Base-by-base conservation (phyloP, 345 rosid genomes). In the Cardamine chenopodiifolia region DNA sequence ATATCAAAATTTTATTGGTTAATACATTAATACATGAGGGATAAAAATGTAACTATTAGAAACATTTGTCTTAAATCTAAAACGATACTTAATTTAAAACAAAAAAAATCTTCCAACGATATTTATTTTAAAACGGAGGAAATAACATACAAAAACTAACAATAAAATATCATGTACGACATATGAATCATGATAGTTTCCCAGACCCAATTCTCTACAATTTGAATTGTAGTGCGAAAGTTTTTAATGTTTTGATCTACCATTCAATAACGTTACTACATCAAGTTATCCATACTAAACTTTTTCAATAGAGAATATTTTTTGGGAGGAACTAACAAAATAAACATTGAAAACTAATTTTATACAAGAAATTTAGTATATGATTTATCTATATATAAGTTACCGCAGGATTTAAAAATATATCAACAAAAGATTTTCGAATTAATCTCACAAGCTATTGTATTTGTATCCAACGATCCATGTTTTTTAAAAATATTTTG, bases 401-500 rank as follows among this genome's bases (percentile, higher is more conserved):
- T 4, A 35, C 15, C 5, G 3, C 60, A 52, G 0, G 28, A 50
- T 13, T 49, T 26, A 12, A 50, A 61, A 50, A 28, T 58, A 31
- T 28, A 29, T 14, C 31, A 70, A 20, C 23, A 3, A 53, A 23
- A 23, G 4, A 15, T 8, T 14, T 23, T 10, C 35, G 0, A 35
- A 39, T 39, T 42, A 42, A 35, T 37, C 12, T 15, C 56, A 19
- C 32, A 56, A 12, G 32, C 49, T 23, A 32, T n/a, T n/a, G n/a
- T n/a, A n/a, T n/a, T 26, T 22, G 35, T 22, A 59, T 14, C 45
- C 42, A 62, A 28, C 31, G 13, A 45, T 62, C 75, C 55, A 19
- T 20, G 54, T 14, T 28, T 61, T 72, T 45, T 10, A 10, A 11
- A 31, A 2, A 32, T 22, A 10, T 62, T 48, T 45, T 3, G 26